Evolutionary conservation across 2,329 filamentous ascomycete genomes (phyloP).

Genomic region (Balansia obtecta): DNA sequence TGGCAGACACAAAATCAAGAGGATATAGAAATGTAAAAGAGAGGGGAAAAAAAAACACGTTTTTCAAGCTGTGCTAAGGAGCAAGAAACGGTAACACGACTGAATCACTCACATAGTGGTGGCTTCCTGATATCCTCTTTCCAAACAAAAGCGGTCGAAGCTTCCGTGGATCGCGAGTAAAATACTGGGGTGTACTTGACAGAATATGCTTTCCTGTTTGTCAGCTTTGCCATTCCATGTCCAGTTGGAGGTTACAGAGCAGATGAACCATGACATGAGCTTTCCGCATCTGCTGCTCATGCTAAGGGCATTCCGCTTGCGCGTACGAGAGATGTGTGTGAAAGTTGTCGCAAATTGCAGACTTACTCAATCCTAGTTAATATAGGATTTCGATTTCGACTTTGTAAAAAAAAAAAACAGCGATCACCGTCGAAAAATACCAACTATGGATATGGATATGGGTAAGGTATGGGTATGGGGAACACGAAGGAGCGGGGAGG

Average conservation of each 20-base stretch:
- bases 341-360: neutral
- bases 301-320: neutral
- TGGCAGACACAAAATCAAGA: neutral
- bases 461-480: neutral
- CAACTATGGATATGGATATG: neutral
- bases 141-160: neutral
- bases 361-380: neutral
- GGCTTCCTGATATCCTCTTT: constrained; percentile 2
- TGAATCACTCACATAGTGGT: constrained; percentile 6
- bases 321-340: neutral
- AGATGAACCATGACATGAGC: no score
- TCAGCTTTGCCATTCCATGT: neutral
- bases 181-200: neutral
- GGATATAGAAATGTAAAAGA: neutral
- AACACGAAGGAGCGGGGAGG: neutral
- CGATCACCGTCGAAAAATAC: neutral
- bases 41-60: neutral
- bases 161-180: neutral
- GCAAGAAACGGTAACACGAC: neutral
- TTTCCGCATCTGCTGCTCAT: neutral
- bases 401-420: neutral
- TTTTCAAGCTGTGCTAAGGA: neutral
- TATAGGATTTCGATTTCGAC: neutral
- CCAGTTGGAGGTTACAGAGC: neutral
- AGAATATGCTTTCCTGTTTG: neutral